Base-by-base conservation (phyloP, 257 asterid genomes). In the Plantago ovata region DNA sequence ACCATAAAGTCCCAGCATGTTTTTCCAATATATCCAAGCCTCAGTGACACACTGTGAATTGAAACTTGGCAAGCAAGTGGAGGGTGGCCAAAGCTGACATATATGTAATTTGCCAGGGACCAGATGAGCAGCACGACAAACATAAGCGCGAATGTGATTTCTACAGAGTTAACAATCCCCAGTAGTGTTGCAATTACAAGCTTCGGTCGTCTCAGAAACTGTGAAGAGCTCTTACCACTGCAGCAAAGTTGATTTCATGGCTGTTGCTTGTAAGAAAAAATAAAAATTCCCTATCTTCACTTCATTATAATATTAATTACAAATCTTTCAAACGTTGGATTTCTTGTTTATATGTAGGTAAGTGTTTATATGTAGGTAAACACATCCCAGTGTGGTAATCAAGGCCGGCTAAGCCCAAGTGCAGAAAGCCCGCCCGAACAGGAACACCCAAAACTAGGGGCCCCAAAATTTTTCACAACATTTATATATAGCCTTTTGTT, bases 301-400 rank as follows among this genome's bases (percentile, higher is more conserved):
- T n/a, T n/a, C n/a, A n/a, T n/a, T n/a, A n/a, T n/a, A n/a, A n/a
- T n/a, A n/a, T n/a, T n/a, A n/a, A n/a, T n/a, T n/a, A n/a, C n/a
- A n/a, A n/a, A 78, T 84, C 85, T 73, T 38, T 46, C 23, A 4
- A 60, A 45, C 45, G 39, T 72, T 13, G 79, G 79, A 73, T 70
- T 73, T 78, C 66, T 54, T n/a, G n/a, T n/a, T n/a, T n/a, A n/a
- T n/a, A n/a, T n/a, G n/a, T n/a, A n/a, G 49, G n/a, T n/a, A n/a
- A n/a, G n/a, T n/a, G n/a, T n/a, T n/a, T n/a, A 68, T 63, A 60
- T 78, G 84, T 13, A 81, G 77, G 66, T 78, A 78, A 56, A 76
- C 72, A 60, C 89, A 76, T 58, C 85, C 83, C 69, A 81, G 42
- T n/a, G n/a, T n/a, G n/a, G n/a, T n/a, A n/a, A n/a, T n/a, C n/a